Evolutionary conservation across 2,329 filamentous ascomycete species (phyloP), one percentile per base, ranked within the genome.

Genomic region (Neurospora sp.): DNA sequence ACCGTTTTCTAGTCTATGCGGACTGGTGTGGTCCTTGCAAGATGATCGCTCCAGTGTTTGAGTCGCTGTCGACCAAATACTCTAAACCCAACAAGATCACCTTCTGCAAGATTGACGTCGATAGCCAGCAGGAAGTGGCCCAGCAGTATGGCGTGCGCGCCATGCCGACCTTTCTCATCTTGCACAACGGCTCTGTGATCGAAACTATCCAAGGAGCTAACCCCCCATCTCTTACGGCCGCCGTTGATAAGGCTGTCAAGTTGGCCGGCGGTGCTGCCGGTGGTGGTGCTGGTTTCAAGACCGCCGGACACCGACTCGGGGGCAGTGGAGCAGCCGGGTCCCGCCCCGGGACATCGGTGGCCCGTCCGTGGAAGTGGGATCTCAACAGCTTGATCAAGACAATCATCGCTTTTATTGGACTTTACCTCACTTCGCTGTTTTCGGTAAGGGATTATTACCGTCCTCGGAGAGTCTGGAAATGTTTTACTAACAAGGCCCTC

Each of bases 1-100:
- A 43, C 28, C 11, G 39, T 5, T 68, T 37, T 15, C n/a, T 57
- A 96, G 93, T 97, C 85, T 96, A 96, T 78, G 95, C 95, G 80
- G 92, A 96, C 82, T 97, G 93, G 92, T 98, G 93, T 80, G 91
- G 91, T 70, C 93, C 95, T 77, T 97, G 94, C 87, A 96, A 96
- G 82, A 88, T 91, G 78, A 96, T 98, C 74, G 92, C 92, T 67
- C 95, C 95, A 23, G 88, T 92, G 70, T 98, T 96, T 80, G 92
- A 97, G 78, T 88, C 90, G 76, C 89, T 98, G 70, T 88, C 93
- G 66, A 85, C 86, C 71, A 91, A 95, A 79, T 88, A 96, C 77
- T 89, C 93, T 67, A 89, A 93, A 74, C 90, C 93, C 17, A 90
- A 91, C 77, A 89, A 89, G 78, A 91, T 98, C 77, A 91, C 92